Conservation (phyloP, 345 rosid genomes). For the Balakata baccata region DNA sequence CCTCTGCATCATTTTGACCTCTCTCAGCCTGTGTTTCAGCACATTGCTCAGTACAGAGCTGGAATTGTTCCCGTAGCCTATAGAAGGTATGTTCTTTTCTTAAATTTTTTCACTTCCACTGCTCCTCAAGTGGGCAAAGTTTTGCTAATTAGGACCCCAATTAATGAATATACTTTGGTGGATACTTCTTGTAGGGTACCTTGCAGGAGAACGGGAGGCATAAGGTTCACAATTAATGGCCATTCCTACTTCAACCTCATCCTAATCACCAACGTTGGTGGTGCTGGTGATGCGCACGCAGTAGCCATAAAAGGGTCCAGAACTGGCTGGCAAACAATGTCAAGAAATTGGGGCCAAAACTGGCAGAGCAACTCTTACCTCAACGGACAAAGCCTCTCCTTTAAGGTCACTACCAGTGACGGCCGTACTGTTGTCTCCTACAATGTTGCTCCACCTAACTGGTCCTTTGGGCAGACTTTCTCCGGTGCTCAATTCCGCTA, state of each 20-base stretch:
- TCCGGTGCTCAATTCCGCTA: slow-evolving; percentile 30
- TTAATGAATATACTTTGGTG: background rate
- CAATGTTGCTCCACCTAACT: slow-evolving; percentile 22
- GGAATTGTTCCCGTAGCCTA: slow-evolving; percentile 26
- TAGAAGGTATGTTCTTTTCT: slow-evolving; percentile 23
- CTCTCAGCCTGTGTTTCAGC: slow-evolving; percentile 27
- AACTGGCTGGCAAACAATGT: slow-evolving; percentile 29
- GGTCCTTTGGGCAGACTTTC: slow-evolving; percentile 32
- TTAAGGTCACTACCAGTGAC: slow-evolving; percentile 32
- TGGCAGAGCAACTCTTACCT: slow-evolving; percentile 32
- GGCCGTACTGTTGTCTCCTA: slow-evolving; percentile 23
- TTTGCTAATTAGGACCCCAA: background rate
- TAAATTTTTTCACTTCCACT: no score
- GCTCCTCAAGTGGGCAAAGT: background rate
- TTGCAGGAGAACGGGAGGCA: slow-evolving; percentile 28
- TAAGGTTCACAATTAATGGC: slow-evolving; percentile 28
- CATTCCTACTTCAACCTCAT: slow-evolving; percentile 32
- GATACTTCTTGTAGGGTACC: slow-evolving; percentile 22
- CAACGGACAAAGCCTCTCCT: slow-evolving; percentile 26
- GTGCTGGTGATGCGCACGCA: slow-evolving; percentile 26
- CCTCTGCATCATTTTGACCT: slow-evolving; percentile 29
- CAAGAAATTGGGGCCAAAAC: slow-evolving; percentile 34
- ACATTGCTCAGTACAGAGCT: slow-evolving; percentile 26
- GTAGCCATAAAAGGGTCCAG: slow-evolving; percentile 27
- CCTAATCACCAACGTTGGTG: slow-evolving; percentile 30